These are phyloP conservation scores for Aspergillus uvarum DNA, from an alignment of 2,329 filamentous ascomycete species.

Conservation along the genomic window DNA sequence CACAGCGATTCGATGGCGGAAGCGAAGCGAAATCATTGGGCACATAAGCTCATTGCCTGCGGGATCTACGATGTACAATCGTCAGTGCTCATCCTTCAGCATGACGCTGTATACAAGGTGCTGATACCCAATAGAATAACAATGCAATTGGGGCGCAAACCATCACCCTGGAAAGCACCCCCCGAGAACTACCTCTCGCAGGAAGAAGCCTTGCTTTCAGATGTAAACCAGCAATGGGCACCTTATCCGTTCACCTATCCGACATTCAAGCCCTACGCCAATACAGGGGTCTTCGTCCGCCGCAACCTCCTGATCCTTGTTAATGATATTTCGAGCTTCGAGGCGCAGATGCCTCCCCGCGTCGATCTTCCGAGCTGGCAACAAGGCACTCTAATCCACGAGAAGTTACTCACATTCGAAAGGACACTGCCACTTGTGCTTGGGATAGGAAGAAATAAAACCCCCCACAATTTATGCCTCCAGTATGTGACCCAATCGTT, in stretches of 20 bases:
- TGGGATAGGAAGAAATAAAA: not conserved
- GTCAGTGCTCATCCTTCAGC: not conserved
- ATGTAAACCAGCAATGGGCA: conserved; percentile 1
- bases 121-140: not conserved
- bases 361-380: conserved; percentile 1
- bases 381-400: not conserved
- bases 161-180: not conserved
- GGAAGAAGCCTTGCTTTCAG: not conserved
- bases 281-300: not conserved
- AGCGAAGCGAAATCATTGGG: not conserved
- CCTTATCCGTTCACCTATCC: conserved; percentile 1
- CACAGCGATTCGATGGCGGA: not conserved
- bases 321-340: not conserved
- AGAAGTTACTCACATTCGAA: not conserved
- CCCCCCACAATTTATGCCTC: conserved; percentile 3
- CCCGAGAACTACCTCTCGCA: not conserved
- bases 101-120: not conserved
- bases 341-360: not conserved
- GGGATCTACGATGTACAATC: conserved; percentile 2
- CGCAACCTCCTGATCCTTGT: not conserved
- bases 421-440: not conserved
- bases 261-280: not conserved
- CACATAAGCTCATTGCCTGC: not conserved
- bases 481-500: not conserved
- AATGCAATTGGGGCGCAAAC: conserved; percentile 1